phyloP scores from a whole-genome alignment of 495 filamentous ascomycete genomes.

The Penicillium samsonianum region DNA sequence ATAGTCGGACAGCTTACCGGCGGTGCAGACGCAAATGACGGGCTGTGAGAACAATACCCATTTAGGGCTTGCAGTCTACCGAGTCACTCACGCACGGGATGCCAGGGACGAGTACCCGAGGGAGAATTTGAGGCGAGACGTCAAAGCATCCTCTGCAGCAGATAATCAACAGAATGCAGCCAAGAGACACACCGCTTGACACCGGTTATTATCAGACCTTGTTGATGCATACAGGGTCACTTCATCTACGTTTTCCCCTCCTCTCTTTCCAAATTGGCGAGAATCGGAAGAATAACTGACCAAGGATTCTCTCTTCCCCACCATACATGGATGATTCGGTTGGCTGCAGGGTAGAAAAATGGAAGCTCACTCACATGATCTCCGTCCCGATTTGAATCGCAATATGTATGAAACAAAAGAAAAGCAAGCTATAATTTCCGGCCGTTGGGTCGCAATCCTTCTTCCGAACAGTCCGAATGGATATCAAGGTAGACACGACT shows the following conservation, averaged over 20 bases:
- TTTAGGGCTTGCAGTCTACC: slow-evolving; percentile 6
- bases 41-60: slow-evolving; percentile 10
- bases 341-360: slow-evolving; percentile 19
- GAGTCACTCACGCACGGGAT: slow-evolving; percentile 10
- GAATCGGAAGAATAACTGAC: slow-evolving; percentile 2
- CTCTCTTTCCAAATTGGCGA: slow-evolving; percentile 5
- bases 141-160: slow-evolving; percentile 12
- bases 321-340: slow-evolving; percentile 22
- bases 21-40: slow-evolving; percentile 30
- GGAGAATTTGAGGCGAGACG: background rate
- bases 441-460: slow-evolving; percentile 16
- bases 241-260: slow-evolving; percentile 3
- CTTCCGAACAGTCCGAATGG: slow-evolving; percentile 48
- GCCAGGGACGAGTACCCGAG: slow-evolving; percentile 8
- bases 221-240: slow-evolving; percentile 10
- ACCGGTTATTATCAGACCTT: slow-evolving; percentile 13
- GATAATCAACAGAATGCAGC: slow-evolving; percentile 18
- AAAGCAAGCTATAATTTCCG: background rate
- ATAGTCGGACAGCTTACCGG: slow-evolving; percentile 23
- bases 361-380: slow-evolving; percentile 16
- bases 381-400: slow-evolving; percentile 1
- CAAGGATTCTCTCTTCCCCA: slow-evolving; percentile 7
- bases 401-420: slow-evolving; percentile 9
- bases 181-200: slow-evolving; percentile 33
- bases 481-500: slow-evolving; percentile 37